Evolutionary conservation across 192 early-diverging fungal genomes (phyloP), one percentile per base, ranked within the genome.

Genomic region (Coemansia sp.): DNA sequence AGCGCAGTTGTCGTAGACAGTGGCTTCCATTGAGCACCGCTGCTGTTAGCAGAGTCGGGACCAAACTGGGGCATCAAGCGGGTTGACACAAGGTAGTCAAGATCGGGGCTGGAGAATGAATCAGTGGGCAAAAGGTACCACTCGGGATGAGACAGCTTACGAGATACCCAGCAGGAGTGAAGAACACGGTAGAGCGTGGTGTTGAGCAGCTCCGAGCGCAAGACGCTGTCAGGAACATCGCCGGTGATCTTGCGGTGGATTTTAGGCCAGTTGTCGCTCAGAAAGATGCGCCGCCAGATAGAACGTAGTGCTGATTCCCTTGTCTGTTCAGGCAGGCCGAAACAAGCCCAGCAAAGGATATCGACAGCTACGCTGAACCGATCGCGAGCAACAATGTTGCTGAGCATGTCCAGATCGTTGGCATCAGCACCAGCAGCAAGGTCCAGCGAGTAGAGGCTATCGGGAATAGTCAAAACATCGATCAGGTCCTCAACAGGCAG

Each of bases 211-310:
- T 65, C 68, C 9, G 46, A 33, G 23, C 77, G 67, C 61, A 79
- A 42, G 20, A 59, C 60, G 24, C 35, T 48, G 63, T 74, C 77
- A 4, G 77, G 68, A 11, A 68, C 45, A 9, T 69, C 64, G 14
- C 68, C 56, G 7, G 62, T 33, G 13, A 70, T 39, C 0, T 40
- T 51, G 42, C 23, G 39, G 16, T 45, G 69, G 3, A 76, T 62
- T 24, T 24, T 56, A 0, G 5, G 26, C 79, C 79, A 81, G 46
- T 81, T 63, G 60, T 81, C 79, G 35, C 56, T 69, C 14, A 72
- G 23, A 18, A 70, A 81, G 11, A 73, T 66, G 10, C 79, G 79
- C n/a, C 79, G 74, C 79, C 79, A 81, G 23, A 73, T 70, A 11
- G 74, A 72, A 7, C 63, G 50, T 34, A 81, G 23, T 3, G 70